Conservation (phyloP, 163 green algal genomes). For the Coccomyxa subellipsoidea region DNA sequence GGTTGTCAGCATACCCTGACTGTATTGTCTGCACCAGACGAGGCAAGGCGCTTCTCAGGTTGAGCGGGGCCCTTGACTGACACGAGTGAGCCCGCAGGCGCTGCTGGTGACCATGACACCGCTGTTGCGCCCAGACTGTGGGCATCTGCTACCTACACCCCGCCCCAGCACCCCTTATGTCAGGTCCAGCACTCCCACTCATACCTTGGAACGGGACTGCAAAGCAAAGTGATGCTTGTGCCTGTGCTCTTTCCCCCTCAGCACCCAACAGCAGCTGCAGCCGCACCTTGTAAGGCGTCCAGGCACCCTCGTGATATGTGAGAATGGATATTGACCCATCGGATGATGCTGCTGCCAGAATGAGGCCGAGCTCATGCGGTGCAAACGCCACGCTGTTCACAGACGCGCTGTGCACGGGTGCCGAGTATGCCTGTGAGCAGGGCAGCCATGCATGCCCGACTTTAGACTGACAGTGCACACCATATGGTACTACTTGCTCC, state of each 20-base stretch:
- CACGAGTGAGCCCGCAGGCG: conserved; percentile 66
- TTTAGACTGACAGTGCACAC: no score
- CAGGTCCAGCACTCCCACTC: background rate
- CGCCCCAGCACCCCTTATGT: background rate
- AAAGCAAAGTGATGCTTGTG: no score
- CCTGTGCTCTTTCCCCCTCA: background rate
- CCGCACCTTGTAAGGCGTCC: conserved; percentile 30
- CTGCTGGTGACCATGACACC: conserved; percentile 84
- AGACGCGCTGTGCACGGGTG: conserved; percentile 78
- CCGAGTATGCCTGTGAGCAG: conserved; percentile 31
- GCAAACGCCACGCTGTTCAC: conserved; percentile 94
- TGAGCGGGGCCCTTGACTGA: conserved; percentile 41
- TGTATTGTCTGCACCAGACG: conserved; percentile 86
- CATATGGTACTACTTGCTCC: no score
- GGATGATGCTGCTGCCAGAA: conserved; percentile 84
- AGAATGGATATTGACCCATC: conserved; percentile 86
- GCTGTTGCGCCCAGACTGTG: conserved; percentile 80
- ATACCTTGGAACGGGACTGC: background rate
- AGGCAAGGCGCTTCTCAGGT: conserved; percentile 71
- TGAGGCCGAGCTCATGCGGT: conserved; percentile 87
- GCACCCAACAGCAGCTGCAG: background rate
- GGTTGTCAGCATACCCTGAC: conserved; percentile 58
- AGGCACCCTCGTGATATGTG: conserved; percentile 70
- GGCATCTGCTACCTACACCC: conserved; percentile 46
- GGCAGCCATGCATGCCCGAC: background rate